Conservation (phyloP, 2,329 filamentous ascomycete species). For the Trichoderma sp. region DNA sequence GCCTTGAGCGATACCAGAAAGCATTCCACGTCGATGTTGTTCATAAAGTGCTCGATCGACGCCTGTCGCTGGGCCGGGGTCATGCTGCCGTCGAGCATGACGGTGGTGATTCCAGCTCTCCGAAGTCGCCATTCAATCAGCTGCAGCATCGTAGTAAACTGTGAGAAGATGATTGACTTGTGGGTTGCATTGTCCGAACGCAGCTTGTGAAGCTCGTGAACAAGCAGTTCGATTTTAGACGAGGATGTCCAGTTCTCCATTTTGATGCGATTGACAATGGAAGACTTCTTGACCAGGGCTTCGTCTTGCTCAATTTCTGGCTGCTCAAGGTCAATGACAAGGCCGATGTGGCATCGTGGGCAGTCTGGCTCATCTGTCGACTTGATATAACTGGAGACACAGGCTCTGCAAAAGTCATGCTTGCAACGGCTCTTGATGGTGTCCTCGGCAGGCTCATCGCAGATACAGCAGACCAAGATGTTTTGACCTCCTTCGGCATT, state of each 20-base stretch:
- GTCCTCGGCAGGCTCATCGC: constrained; percentile 93
- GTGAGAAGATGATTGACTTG: constrained; percentile 97
- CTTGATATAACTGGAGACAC: constrained; percentile 60
- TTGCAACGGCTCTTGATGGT: constrained; percentile 89
- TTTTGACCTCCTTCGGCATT: constrained; percentile 85
- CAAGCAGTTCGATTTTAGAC: constrained; percentile 95
- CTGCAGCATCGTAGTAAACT: constrained; percentile 97
- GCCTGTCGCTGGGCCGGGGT: constrained; percentile 89
- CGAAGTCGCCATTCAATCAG: constrained; percentile 95
- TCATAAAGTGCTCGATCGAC: constrained; percentile 97
- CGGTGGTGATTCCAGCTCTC: constrained; percentile 94
- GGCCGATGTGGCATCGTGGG: constrained; percentile 85
- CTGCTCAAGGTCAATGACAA: constrained; percentile 91
- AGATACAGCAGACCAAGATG: constrained; percentile 88
- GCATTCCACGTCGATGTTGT: constrained; percentile 87
- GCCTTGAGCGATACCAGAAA: constrained; percentile 96
- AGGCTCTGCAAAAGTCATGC: constrained; percentile 66
- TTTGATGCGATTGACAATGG: constrained; percentile 97
- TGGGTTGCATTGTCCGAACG: constrained; percentile 90
- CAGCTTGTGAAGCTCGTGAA: constrained; percentile 90
- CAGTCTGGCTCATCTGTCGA: constrained; percentile 80
- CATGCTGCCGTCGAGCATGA: constrained; percentile 98
- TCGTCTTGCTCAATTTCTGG: constrained; percentile 94
- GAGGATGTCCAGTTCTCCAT: constrained; percentile 99
- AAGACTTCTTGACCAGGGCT: constrained; percentile 83